These are phyloP conservation scores for Citrus cavaleriei DNA, from an alignment of 345 rosid species.

Conservation along the genomic window DNA sequence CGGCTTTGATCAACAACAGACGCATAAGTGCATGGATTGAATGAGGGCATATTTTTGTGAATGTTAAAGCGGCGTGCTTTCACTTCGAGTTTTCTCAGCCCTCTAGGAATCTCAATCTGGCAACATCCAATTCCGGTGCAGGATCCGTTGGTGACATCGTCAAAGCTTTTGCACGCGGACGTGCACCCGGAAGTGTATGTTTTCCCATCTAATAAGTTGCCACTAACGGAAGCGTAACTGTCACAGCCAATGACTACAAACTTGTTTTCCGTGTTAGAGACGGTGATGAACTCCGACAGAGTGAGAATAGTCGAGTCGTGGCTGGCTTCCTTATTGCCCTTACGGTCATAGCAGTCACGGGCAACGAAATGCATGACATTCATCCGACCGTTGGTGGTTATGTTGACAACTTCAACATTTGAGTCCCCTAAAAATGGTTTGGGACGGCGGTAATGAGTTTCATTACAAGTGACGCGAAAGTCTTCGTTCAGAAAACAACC, in stretches of 20 bases:
- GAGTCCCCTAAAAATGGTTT: too few relatives aligned
- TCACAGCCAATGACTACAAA: conserved; percentile 30
- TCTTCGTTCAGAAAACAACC: conserved; percentile 22
- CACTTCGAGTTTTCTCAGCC: fast-evolving
- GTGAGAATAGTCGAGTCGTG: fast-evolving
- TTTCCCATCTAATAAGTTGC: background rate
- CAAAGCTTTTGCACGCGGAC: background rate
- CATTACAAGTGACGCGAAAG: conserved; percentile 25
- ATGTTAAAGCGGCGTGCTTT: background rate
- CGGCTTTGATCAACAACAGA: conserved; percentile 19
- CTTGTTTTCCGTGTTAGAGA: conserved; percentile 14
- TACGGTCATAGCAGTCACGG: background rate
- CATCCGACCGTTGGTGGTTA: conserved; percentile 13
- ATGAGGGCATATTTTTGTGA: background rate
- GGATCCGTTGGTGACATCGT: background rate
- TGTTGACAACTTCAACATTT: background rate
- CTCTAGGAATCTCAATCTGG: conserved; percentile 18
- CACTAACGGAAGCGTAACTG: background rate
- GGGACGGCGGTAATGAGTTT: background rate
- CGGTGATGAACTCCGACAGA: background rate
- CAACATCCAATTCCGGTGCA: conserved; percentile 36
- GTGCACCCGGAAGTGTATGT: conserved; percentile 13
- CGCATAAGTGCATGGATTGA: conserved; percentile 25
- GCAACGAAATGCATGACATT: background rate
- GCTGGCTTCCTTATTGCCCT: background rate